Base-by-base conservation (phyloP, 2,329 filamentous ascomycete species). In the Parafenestella ontariensis region DNA sequence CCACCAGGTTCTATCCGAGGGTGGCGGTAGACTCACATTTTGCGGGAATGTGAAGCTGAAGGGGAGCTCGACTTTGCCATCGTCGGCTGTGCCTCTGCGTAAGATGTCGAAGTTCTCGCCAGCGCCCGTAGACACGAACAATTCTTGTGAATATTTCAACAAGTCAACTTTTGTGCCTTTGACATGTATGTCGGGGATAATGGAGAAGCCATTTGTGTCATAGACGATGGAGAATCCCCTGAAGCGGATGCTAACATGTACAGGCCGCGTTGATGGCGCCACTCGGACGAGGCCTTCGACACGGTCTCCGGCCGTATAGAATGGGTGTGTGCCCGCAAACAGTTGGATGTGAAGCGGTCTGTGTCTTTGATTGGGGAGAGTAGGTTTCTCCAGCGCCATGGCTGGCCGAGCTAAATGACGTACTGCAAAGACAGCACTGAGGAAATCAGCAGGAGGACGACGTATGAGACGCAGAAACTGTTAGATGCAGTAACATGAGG, bases 31-130 rank as follows among this genome's bases (percentile, higher is more conserved):
- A n/a, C 53, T 59, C 6, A 59, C 65, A 13, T 46, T 33, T 5
- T 59, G 59, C 3, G 68, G 65, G 42, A 68, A 70, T n/a, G 34
- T 61, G 41, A 72, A 67, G 36, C 64, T 54, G 33, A 72, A 72
- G 13, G 62, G 61, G 1, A 72, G 44, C 41, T 71, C 68, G 2
- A 68, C 63, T 41, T 60, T 65, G 15, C 60, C 62, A 18, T 64
- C 59, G 4, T 39, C 31, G 9, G 55, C 58, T 31, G 62, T 60
- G 36, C 63, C 68, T 43, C 53, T 56, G 24, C 52, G 53, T 3
- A 66, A 26, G 37, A 68, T 64, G 21, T 72, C 65, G 29, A 68
- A 66, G 29, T 64, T 58, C 40, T 59, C 56, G 26, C 57, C 56
- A 24, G 42, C 49, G 28, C 56, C 51, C 9, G 59, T 49, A 9